phyloP scores from a whole-genome alignment of 1,284 basidiomycete species.

The Ceratobasidium sp. region DNA sequence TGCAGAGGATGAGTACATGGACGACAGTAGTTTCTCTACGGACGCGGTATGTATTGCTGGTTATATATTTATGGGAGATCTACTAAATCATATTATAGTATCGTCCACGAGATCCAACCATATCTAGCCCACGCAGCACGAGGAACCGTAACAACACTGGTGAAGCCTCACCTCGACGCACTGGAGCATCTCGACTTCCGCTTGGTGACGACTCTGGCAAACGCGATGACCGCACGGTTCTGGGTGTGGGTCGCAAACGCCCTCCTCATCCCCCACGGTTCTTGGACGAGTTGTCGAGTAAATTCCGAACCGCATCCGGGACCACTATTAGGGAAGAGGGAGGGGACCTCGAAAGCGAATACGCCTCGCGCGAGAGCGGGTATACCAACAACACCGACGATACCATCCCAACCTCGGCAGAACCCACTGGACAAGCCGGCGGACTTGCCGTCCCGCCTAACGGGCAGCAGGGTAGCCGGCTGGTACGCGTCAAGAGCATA shows the following conservation, averaged over 20 bases:
- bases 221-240: conserved; percentile 20
- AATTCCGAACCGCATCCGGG: conserved; percentile 26
- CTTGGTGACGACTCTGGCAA: conserved; percentile 49
- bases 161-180: conserved; percentile 43
- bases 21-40: conserved; percentile 65
- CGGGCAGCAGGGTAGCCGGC: conserved; percentile 43
- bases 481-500: conserved; percentile 45
- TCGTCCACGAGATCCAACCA: conserved; percentile 53
- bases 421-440: conserved; percentile 54
- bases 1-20: conserved; percentile 86
- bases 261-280: conserved; percentile 26
- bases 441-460: conserved; percentile 36
- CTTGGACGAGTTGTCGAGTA: conserved; percentile 33
- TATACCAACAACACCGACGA: conserved; percentile 63
- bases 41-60: conserved; percentile 34
- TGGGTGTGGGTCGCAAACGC: conserved; percentile 30
- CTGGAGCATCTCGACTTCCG: conserved; percentile 52
- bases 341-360: conserved; percentile 65
- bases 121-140: conserved; percentile 27
- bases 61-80: conserved; percentile 30
- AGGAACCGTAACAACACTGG: conserved; percentile 36
- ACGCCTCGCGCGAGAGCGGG: conserved; percentile 62
- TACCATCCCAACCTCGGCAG: conserved; percentile 66
- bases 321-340: conserved; percentile 54
- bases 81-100: conserved; percentile 56